Evolutionary conservation across 2,329 filamentous ascomycete genomes (phyloP).

Genomic region (Monosporascus sp.): DNA sequence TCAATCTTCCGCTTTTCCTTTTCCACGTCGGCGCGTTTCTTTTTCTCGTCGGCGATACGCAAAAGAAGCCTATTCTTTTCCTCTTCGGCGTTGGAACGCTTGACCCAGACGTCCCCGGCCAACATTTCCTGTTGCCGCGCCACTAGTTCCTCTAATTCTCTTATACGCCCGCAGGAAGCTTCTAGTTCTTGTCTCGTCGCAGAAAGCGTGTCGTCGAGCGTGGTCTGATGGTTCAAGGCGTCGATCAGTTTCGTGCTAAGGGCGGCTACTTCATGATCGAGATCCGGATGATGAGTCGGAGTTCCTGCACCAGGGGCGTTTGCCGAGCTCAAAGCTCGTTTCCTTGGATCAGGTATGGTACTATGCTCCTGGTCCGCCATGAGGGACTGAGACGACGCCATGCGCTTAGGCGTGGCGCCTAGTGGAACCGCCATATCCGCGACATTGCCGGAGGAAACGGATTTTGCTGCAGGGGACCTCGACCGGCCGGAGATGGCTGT

Average conservation of each 20-base stretch:
- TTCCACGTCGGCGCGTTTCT: constrained; percentile 59
- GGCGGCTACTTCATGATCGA: constrained; percentile 73
- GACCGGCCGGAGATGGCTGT: constrained; percentile 36
- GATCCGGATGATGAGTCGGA: constrained; percentile 46
- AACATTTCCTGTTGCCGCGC: constrained; percentile 69
- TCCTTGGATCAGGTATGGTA: constrained; percentile 62
- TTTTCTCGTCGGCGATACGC: constrained; percentile 60
- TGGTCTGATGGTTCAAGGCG: constrained; percentile 94
- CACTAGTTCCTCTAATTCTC: constrained; percentile 59
- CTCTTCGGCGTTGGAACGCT: constrained; percentile 67
- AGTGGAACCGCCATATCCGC: constrained; percentile 19
- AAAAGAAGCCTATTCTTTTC: constrained; percentile 58
- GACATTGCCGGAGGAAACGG: constrained; percentile 22
- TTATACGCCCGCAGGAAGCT: constrained; percentile 60
- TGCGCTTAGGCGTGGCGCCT: constrained; percentile 27
- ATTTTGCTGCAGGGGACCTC: constrained; percentile 30
- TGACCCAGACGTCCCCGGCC: constrained; percentile 68
- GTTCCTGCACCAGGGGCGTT: constrained; percentile 28
- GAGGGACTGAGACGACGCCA: constrained; percentile 33
- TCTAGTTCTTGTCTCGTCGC: constrained; percentile 81
- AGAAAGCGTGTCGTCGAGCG: constrained; percentile 81
- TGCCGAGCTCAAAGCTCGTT: constrained; percentile 43
- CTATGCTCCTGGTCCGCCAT: constrained; percentile 59
- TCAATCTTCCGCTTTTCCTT: constrained; percentile 86
- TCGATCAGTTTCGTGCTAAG: constrained; percentile 95